Conservation (phyloP, 352 stramenopile genomes). For the Globisporangium recalcitrans region DNA sequence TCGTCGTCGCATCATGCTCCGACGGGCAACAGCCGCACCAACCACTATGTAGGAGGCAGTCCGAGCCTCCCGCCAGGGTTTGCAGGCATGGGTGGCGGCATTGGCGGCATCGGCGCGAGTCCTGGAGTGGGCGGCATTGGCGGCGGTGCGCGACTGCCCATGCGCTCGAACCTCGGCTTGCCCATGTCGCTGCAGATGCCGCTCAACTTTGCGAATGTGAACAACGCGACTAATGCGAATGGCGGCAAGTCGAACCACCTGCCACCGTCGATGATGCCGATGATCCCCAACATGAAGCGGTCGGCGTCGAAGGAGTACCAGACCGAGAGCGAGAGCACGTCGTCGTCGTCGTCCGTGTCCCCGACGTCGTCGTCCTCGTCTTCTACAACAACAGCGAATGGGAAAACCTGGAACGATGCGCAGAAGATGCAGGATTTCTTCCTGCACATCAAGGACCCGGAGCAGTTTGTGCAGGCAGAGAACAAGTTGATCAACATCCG, state of each 20-base stretch:
- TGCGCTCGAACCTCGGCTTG: slow-evolving; percentile 18
- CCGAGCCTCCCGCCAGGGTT: slow-evolving; percentile 8
- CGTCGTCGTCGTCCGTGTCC: slow-evolving; percentile 17
- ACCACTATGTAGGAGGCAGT: neutral
- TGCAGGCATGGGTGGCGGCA: slow-evolving; percentile 9
- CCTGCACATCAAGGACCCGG: slow-evolving; percentile 34
- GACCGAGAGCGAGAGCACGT: slow-evolving; percentile 11
- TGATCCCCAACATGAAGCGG: slow-evolving; percentile 19
- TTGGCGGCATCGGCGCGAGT: slow-evolving; percentile 11
- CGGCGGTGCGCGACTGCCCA: slow-evolving; percentile 8
- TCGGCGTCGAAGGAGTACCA: slow-evolving; percentile 8
- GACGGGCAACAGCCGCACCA: slow-evolving; percentile 5
- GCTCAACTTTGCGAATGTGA: slow-evolving; percentile 13
- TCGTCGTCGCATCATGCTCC: neutral
- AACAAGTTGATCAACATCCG: slow-evolving; percentile 60
- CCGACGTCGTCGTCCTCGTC: slow-evolving; percentile 7
- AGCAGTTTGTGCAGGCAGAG: slow-evolving; percentile 25
- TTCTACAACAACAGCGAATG: neutral
- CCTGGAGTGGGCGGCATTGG: slow-evolving; percentile 4
- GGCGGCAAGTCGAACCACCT: neutral
- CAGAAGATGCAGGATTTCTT: slow-evolving; percentile 61
- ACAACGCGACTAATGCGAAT: neutral
- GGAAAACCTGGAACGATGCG: slow-evolving; percentile 32
- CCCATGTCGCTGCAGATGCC: slow-evolving; percentile 20
- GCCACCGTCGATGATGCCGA: slow-evolving; percentile 5